Evolutionary conservation across 192 early-diverging fungal species (phyloP).

Genomic region (Tieghemiomyces parasiticus): DNA sequence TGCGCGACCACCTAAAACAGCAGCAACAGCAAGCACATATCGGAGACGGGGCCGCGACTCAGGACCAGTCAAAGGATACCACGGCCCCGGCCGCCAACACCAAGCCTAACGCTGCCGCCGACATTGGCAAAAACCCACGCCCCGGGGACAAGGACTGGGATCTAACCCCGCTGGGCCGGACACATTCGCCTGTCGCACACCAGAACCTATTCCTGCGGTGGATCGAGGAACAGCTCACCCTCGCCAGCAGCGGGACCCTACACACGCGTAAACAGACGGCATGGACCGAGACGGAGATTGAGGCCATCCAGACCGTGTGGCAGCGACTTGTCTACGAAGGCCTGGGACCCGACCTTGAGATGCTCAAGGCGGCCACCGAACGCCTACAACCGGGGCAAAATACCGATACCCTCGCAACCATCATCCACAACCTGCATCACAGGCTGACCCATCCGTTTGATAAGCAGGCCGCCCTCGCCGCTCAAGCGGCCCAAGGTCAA

Average conservation of each 20-base stretch:
- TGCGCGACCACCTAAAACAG: background rate
- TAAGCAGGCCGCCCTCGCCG: background rate
- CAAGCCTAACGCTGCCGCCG: background rate
- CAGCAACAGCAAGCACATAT: background rate
- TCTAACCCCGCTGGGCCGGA: background rate
- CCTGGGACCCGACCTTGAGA: background rate
- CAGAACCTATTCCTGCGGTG: background rate
- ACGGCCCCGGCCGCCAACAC: background rate
- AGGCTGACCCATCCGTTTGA: background rate
- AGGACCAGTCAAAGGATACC: no score
- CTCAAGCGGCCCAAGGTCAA: background rate
- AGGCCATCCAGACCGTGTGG: slow-evolving; percentile 4
- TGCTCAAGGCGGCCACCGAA: background rate
- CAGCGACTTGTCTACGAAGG: background rate
- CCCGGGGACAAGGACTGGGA: background rate
- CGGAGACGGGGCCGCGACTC: no score
- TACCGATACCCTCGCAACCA: background rate
- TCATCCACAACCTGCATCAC: background rate
- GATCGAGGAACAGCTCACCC: background rate
- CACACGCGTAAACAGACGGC: background rate
- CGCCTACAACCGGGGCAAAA: background rate
- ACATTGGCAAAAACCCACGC: background rate
- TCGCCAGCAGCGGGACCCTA: background rate
- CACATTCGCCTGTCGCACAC: background rate
- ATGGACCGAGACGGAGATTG: background rate